Conservation (phyloP, 352 stramenopile genomes). For the Pseudoperonospora humuli region DNA sequence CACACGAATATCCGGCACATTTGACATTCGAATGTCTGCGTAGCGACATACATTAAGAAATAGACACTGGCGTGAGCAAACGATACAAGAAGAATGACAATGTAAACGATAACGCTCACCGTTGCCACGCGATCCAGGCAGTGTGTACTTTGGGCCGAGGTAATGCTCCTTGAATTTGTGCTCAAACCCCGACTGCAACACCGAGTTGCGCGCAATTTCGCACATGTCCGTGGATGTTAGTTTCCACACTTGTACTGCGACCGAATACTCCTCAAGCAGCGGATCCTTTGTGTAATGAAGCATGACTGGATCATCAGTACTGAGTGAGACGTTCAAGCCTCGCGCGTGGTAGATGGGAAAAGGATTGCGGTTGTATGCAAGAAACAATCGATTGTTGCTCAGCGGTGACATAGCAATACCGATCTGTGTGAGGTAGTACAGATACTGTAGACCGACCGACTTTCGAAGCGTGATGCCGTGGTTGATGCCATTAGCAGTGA, state of each 20-base stretch:
- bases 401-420: conserved; percentile 91
- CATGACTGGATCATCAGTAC: conserved; percentile 97
- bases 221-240: conserved; percentile 95
- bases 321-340: conserved; percentile 97
- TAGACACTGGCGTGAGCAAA: conserved; percentile 4
- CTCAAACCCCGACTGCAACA: conserved; percentile 97
- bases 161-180: conserved; percentile 97
- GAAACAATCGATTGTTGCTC: conserved; percentile 94
- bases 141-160: conserved; percentile 88
- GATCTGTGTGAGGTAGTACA: conserved; percentile 98
- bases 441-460: conserved; percentile 94
- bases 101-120: conserved; percentile 28
- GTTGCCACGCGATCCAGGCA: conserved; percentile 65
- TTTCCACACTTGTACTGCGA: conserved; percentile 91
- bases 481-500: conserved; percentile 94
- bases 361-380: conserved; percentile 92
- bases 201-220: conserved; percentile 97
- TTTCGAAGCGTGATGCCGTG: conserved; percentile 98
- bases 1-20: conserved; percentile 90
- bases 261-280: conserved; percentile 94
- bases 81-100: conserved; percentile 1
- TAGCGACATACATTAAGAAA: conserved; percentile 1
- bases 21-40: conserved; percentile 90
- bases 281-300: conserved; percentile 99
- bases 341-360: conserved; percentile 94